These are phyloP conservation scores for Populus nigra DNA, from an alignment of 345 rosid genomes.

Conservation along the genomic window DNA sequence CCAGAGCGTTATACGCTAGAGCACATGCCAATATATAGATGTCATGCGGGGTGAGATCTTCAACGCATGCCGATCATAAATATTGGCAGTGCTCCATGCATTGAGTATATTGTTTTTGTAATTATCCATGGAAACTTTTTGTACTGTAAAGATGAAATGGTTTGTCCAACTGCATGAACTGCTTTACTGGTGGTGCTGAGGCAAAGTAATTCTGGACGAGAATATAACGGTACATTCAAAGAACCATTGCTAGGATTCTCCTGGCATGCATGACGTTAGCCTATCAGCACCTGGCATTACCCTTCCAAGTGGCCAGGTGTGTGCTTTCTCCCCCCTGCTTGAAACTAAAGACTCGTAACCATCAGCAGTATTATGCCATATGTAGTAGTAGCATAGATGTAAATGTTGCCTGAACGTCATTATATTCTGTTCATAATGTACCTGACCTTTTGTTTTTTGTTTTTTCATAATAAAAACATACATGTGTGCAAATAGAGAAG, in stretches of 20 bases:
- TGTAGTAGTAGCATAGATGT: not conserved
- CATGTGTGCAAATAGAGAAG: no score
- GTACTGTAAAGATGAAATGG: not conserved
- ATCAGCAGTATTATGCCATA: not conserved
- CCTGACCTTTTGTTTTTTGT: no score
- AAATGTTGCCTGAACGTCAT: not conserved
- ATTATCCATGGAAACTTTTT: not conserved
- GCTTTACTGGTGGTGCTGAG: not conserved
- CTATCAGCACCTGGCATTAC: not conserved
- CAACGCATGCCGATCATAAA: conserved; percentile 49
- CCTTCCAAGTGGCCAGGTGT: not conserved
- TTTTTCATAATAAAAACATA: no score
- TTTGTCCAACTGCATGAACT: not conserved
- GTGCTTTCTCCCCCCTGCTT: not conserved
- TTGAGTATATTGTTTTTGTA: conserved; percentile 7
- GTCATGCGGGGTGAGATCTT: conserved; percentile 86
- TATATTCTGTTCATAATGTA: no score
- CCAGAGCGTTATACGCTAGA: conserved; percentile 90
- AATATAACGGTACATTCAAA: not conserved
- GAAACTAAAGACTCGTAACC: not conserved
- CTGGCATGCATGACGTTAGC: not conserved
- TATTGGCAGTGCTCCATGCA: not conserved
- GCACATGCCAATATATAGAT: conserved; percentile 68
- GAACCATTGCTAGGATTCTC: not conserved
- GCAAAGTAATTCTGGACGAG: not conserved